Evolutionary conservation across 2,329 filamentous ascomycete genomes (phyloP), one percentile per base, ranked within the genome.

Genomic region (Cadophora sp.): DNA sequence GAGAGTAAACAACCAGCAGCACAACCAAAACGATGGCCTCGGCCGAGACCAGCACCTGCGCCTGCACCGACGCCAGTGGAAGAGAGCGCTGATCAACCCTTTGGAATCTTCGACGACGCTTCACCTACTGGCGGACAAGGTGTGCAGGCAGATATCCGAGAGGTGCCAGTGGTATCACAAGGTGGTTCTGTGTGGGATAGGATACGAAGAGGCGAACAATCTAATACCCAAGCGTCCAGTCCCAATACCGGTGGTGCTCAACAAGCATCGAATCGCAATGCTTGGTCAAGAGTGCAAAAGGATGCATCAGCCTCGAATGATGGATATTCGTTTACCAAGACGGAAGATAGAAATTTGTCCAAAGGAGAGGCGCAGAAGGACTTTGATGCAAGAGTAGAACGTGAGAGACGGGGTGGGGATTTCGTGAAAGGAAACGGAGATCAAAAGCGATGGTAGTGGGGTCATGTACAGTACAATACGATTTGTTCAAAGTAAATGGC

Each of bases 101-200:
- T 75, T 18, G 70, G 70, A 60, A 33, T 69, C n/a, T 77, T 73
- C 30, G 73, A 74, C 65, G 72, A 76, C 65, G 73, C 72, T 20
- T 76, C 76, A 27, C 73, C 74, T n/a, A 74, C 74, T 1, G 68
- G 68, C 20, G 71, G 71, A 20, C 70, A 70, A 39, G 71, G 68
- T 3, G 65, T 73, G 22, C 39, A 59, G 9, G 62, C 66, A 20
- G 69, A 73, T 51, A 55, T 55, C 8, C 33, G 61, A 56, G 67
- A 65, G 9, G 39, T 27, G 13, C 45, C 66, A 65, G 61, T 59
- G 55, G 30, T 56, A 66, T 36, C 63, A 18, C 58, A 30, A 39
- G 53, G 50, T 33, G 75, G 71, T 4, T 78, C 76, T 45, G 72
- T 73, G n/a, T 78, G 76, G 76, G 76, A 78, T 1, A 72, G 74